Base-by-base conservation (phyloP, 805 yeast species). In the Lipomyces mesembrius region DNA sequence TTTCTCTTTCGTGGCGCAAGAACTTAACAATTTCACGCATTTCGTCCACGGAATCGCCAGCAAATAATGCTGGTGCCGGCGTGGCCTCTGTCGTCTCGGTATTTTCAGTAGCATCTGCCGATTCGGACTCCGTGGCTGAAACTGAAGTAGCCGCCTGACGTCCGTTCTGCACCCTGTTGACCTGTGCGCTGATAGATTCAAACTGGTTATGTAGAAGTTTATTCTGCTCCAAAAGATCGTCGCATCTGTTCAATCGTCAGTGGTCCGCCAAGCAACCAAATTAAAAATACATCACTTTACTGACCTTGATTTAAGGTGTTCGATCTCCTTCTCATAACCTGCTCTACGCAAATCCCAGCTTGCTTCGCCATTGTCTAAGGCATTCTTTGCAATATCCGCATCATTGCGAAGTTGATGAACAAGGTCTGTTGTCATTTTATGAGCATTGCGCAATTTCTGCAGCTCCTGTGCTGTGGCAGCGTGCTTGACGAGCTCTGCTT, bases 1-100 rank as follows among this genome's bases (percentile, higher is more conserved):
- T 80, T 69, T 92, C 96, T 73, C 88, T 89, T 71, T 91, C 96
- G 68, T 88, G 86, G 57, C 93, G 87, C 65, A 92, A 79, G 72
- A 84, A 87, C 1, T 82, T 75, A 46, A 92, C 78, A 34, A 91
- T 82, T 69, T 88, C 87, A 53, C 82, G 81, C 70, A 83, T 74
- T 11, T 76, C 75, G n/a, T 68, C 72, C 12, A 66, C 63, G 17
- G 72, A 63, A 9, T 5, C 55, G 6, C 29, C 34, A 7, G 60
- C 59, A 17, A 46, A 54, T 6, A 43, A 57, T 39, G 43, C 55
- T 17, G 29, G 43, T 17, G 59, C 58, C 9, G 39, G 43, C 7
- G 32, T 53, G 14, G 43, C 43, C 20, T 22, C 59, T 25, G 43
- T 62, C 46, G 39, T 51, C 1, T 29, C 66, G n/a, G 56, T 46